phyloP scores from a whole-genome alignment of 1,284 basidiomycete genomes.

The Phellopilus nigrolimitatus region DNA sequence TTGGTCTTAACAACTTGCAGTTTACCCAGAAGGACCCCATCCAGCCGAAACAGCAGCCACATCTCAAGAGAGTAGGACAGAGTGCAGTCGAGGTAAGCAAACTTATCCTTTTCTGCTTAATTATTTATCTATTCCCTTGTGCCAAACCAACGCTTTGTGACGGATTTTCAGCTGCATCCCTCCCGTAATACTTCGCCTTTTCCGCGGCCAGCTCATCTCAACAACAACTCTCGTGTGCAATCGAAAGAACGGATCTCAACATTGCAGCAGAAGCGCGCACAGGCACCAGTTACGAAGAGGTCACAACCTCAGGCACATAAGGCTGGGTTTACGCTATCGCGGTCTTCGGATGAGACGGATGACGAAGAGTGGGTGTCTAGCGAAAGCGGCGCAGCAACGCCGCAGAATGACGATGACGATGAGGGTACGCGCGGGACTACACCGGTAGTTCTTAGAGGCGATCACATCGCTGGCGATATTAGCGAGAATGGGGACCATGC shows the following conservation, averaged over 20 bases:
- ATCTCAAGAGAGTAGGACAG: slow-evolving; percentile 42
- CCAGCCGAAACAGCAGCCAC: slow-evolving; percentile 7
- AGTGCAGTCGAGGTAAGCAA: slow-evolving; percentile 41
- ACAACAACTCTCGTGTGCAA: slow-evolving; percentile 45
- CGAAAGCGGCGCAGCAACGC: slow-evolving; percentile 68
- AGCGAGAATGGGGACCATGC: slow-evolving; percentile 22
- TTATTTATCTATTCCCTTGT: slow-evolving; percentile 19
- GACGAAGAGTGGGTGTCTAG: slow-evolving; percentile 73
- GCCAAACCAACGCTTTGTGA: slow-evolving; percentile 14
- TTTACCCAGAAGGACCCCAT: slow-evolving; percentile 59
- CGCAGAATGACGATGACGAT: slow-evolving; percentile 38
- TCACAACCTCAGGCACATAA: slow-evolving; percentile 32
- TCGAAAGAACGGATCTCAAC: slow-evolving; percentile 42
- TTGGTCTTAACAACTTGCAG: slow-evolving; percentile 48
- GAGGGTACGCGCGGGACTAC: slow-evolving; percentile 23
- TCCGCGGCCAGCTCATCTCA: slow-evolving; percentile 33
- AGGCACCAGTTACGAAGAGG: slow-evolving; percentile 31
- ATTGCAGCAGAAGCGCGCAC: slow-evolving; percentile 28
- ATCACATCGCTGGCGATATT: neutral
- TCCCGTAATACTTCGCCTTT: slow-evolving; percentile 34
- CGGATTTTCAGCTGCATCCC: slow-evolving; percentile 17
- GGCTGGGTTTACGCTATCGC: slow-evolving; percentile 55
- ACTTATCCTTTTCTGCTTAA: slow-evolving; percentile 17
- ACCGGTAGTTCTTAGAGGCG: neutral
- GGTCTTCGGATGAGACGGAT: slow-evolving; percentile 42